Percentiles rank a stretch among this genome's conserved stretches.
Conservation (phyloP, 257 asterid species). For the Anisodus tanguticus region DNA sequence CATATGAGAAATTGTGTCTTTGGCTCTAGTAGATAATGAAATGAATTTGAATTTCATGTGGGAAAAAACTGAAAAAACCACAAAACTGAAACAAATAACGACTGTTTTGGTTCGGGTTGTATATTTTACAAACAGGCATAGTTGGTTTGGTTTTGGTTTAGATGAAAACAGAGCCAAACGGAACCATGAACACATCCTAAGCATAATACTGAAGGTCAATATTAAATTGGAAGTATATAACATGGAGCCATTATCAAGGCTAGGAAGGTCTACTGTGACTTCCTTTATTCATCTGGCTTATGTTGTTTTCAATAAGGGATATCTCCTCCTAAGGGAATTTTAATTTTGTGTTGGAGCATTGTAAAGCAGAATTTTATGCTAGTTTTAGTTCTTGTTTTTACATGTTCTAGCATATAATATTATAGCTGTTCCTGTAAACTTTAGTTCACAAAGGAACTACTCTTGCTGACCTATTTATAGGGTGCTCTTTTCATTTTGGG, state of each 20-base stretch:
- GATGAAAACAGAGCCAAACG: slow-evolving; percentile 12
- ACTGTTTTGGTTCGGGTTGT: not conserved
- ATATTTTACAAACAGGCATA: not conserved
- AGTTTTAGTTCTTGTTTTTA: slow-evolving; percentile 21
- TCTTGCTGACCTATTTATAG: not conserved
- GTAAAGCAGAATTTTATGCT: not conserved
- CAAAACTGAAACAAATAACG: not conserved
- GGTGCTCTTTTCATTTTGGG: not conserved
- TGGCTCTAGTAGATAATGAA: not conserved
- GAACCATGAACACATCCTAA: not conserved
- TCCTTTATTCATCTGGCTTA: slow-evolving; percentile 11
- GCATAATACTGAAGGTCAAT: not conserved
- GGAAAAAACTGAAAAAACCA: not conserved
- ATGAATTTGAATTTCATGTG: slow-evolving; percentile 1
- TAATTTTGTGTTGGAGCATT: not conserved
- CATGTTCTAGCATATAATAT: not conserved
- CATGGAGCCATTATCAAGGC: not conserved
- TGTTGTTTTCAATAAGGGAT: not conserved
- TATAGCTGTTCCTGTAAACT: not conserved
- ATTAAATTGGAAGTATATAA: not conserved
- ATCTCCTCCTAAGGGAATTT: not conserved
- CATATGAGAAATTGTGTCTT: not conserved
- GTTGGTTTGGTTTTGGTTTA: not conserved
- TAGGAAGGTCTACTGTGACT: not conserved
- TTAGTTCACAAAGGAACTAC: not conserved